Conservation (phyloP, 441 rosid genomes). For the Syzygium syzygioides region DNA sequence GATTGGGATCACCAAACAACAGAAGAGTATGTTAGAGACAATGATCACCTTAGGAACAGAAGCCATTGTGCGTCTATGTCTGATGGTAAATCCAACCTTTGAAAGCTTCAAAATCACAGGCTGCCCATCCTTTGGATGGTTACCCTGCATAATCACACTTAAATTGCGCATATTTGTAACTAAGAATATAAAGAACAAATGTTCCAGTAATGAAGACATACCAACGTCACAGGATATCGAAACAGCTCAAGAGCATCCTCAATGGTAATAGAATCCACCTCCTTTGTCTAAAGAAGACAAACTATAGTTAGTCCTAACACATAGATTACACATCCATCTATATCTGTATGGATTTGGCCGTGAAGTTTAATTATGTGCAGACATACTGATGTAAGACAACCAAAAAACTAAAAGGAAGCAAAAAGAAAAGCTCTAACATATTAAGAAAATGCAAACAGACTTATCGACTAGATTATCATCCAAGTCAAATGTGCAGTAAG, state of each 20-base stretch:
- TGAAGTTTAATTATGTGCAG: neutral
- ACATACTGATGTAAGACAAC: neutral
- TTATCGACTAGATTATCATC: neutral
- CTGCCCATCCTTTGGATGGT: constrained; percentile 77
- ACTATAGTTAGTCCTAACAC: neutral
- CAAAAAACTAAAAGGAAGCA: neutral
- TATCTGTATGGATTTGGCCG: neutral
- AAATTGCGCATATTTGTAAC: constrained; percentile 3
- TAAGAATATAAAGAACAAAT: neutral
- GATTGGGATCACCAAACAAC: neutral
- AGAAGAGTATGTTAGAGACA: neutral
- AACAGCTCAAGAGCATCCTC: constrained; percentile 75
- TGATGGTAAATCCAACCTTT: constrained; percentile 57
- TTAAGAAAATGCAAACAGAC: neutral
- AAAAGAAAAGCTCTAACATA: neutral
- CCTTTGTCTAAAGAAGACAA: constrained; percentile 53
- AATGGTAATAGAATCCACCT: constrained; percentile 52
- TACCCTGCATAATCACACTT: constrained; percentile 41
- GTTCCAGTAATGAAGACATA: constrained; percentile 20
- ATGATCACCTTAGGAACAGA: constrained; percentile 76
- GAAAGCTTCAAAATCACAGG: constrained; percentile 66
- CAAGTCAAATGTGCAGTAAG: neutral
- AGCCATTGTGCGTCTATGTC: constrained; percentile 75
- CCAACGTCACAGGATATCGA: constrained; percentile 78
- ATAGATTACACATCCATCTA: neutral